A percentile compares a stretch with the other conserved stretches of the same genome.
phyloP scores from a whole-genome alignment of 177 flowering plant genomes.

The Vitis hybrid region DNA sequence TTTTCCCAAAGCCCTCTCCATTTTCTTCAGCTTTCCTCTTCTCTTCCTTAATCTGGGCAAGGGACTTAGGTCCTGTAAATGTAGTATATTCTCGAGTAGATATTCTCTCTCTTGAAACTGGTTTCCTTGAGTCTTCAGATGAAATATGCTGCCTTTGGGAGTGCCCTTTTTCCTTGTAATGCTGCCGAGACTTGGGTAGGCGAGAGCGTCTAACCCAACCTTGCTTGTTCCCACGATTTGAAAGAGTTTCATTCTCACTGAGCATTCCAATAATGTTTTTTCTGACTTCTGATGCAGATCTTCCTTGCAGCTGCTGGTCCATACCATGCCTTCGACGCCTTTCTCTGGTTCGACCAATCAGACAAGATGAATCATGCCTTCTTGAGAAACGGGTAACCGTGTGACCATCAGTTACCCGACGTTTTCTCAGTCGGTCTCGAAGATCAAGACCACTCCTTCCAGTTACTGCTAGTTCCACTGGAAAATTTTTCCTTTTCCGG shows the following conservation, averaged over 20 bases:
- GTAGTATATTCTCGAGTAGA: conserved; percentile 17
- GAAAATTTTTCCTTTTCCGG: conserved; percentile 29
- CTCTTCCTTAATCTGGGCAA: conserved; percentile 61
- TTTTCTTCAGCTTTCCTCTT: conserved; percentile 34
- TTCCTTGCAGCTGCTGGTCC: conserved; percentile 20
- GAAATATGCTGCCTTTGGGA: conserved; percentile 13
- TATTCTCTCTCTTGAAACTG: conserved; percentile 23
- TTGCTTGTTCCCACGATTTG: conserved; percentile 8
- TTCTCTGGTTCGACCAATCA: conserved; percentile 17
- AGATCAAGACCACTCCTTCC: conserved; percentile 35
- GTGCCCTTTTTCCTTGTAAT: conserved; percentile 21
- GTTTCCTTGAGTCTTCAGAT: conserved; percentile 30
- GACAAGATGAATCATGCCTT: conserved; percentile 24
- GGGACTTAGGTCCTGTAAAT: conserved; percentile 63
- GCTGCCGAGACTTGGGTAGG: too few species aligned
- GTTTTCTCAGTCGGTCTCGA: conserved; percentile 39
- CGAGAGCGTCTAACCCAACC: conserved; percentile 20
- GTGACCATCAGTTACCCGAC: conserved; percentile 25
- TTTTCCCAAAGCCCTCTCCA: conserved; percentile 16
- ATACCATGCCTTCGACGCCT: conserved; percentile 16
- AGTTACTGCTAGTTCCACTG: conserved; percentile 17
- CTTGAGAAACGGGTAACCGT: conserved; percentile 14
- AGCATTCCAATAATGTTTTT: conserved; percentile 21
- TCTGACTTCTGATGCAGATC: conserved; percentile 39
- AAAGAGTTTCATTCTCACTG: conserved; percentile 15